Evolutionary conservation across 139 green algal genomes (phyloP).

Genomic region (Coelastrella sp.): DNA sequence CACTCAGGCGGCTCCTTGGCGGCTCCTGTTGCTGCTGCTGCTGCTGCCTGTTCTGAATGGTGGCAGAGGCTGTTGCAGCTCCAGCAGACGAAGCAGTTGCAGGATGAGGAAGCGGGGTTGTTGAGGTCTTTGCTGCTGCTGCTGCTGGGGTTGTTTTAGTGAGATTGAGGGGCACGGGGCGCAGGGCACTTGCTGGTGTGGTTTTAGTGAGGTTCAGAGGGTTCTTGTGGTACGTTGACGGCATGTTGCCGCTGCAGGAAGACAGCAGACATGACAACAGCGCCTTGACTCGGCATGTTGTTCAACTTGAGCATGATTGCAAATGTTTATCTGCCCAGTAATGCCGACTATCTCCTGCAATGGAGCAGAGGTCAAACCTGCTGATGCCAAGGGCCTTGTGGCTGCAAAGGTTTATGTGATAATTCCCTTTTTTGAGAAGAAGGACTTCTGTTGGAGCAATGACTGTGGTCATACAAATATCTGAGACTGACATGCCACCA

Average conservation of each 20-base stretch:
- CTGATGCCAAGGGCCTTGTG: too few species aligned
- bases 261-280: not conserved
- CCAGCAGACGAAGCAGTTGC: not conserved
- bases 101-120: not conserved
- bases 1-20: not conserved
- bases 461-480: too few species aligned
- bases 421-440: too few species aligned
- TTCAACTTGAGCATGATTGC: too few species aligned
- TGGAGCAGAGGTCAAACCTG: too few species aligned
- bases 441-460: too few species aligned
- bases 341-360: too few species aligned
- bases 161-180: not conserved
- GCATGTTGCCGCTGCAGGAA: slow-evolving; percentile 12
- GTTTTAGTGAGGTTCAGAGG: slow-evolving; percentile 4
- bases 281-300: too few species aligned
- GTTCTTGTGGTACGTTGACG: slow-evolving; percentile 17
- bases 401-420: too few species aligned
- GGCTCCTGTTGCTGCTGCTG: not conserved
- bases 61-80: not conserved
- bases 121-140: not conserved
- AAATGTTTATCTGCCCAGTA: too few species aligned
- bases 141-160: not conserved
- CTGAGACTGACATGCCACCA: too few species aligned
- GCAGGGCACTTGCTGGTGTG: not conserved
- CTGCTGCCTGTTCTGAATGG: not conserved